A percentile compares a stretch with the other conserved stretches of the same genome.
phyloP scores from a whole-genome alignment of 1,284 basidiomycete species.

The Athelia psychrophila region DNA sequence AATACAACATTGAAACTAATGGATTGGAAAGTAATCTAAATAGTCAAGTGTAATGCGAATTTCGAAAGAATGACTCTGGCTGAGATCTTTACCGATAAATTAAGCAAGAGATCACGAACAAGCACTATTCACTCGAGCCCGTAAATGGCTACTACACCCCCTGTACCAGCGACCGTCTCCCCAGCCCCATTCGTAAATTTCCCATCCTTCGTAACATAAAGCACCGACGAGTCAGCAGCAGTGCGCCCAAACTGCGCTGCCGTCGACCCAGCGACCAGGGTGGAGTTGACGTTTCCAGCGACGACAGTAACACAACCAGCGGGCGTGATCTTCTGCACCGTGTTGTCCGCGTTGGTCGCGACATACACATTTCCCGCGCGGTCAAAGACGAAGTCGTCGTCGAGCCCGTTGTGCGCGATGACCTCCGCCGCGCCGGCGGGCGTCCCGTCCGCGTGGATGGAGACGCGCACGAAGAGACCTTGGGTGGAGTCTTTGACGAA shows the following conservation, averaged over 20 bases:
- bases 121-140: no score
- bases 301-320: background rate
- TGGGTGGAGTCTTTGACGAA: no score
- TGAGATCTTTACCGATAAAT: no score
- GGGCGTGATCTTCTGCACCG: background rate
- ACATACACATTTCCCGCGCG: background rate
- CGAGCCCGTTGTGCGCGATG: background rate
- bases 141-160: no score
- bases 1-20: no score
- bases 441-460: background rate
- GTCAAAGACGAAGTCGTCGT: background rate
- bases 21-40: no score
- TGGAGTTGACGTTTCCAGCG: background rate
- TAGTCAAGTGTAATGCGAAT: no score
- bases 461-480: background rate
- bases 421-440: background rate
- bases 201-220: no score
- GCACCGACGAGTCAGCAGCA: background rate
- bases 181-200: no score
- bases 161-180: no score
- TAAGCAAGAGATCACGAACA: no score
- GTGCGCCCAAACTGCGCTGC: background rate
- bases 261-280: background rate
- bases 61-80: no score
- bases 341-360: background rate